Evolutionary conservation across 805 yeast species (phyloP), one percentile per base, ranked within the genome.

Genomic region (Maudiozyma serrabonitensis): DNA sequence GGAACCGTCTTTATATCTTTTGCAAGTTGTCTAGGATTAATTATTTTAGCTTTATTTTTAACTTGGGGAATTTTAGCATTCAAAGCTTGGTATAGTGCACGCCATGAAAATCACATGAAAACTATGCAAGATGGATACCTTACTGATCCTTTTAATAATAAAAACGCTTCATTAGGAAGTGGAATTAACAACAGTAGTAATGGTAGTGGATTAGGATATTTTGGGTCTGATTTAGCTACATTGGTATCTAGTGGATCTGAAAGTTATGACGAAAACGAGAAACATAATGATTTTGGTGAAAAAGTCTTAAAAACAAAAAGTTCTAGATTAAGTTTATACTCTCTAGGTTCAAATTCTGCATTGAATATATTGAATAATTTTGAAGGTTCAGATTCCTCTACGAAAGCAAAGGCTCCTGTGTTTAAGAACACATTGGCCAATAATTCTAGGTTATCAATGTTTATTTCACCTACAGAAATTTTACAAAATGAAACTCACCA

Each of bases 1-100:
- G 95, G 93, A 3, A 81, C 91, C 1, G 87, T 85, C 3, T 87
- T 85, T 67, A 84, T 87, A 43, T 84, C 84, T 0, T 81, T 85
- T 51, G 95, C 93, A 2, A 73, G 81, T 25, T 75, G 80, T 37
- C 71, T 86, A 15, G 87, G 82, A 0, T 76, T 79, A 32, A 63
- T 82, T 2, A 61, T 78, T 16, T 21, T 65, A 2, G 46, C 62
- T 2, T 37, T 64, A 4, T 41, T 54, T 2, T 21, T 62, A 4
- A 46, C 64, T 2, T 53, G 71, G 53, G 43, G 58, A 5, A 45
- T 62, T 7, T 31, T 61, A 4, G 50, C 60, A 6, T 31, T 59
- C n/a, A 56, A 58, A 37, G 62, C 63, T 16, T 54, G 63, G 62
- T 44, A 47, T 16, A 60, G 66, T 13, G 56, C 60, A 15, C 63